Percentiles rank a stretch among this genome's conserved stretches.
Evolutionary conservation across 371 early-diverging fungal genomes (phyloP).

Genomic region (Mortierella sp.): DNA sequence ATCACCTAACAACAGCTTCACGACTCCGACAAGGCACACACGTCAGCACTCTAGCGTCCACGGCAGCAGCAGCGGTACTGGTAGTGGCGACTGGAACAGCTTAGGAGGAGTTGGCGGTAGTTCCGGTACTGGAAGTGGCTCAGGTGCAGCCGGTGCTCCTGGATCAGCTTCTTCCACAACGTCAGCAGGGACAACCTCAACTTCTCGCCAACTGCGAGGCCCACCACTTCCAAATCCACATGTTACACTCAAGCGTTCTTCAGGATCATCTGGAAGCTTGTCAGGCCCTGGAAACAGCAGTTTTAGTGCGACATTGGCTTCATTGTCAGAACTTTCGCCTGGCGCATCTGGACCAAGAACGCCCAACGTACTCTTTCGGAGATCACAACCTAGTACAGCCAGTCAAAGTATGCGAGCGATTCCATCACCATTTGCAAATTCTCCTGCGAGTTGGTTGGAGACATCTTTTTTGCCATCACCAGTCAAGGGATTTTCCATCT

Average conservation of each 20-base stretch:
- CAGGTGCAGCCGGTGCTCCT: slow-evolving; percentile 2
- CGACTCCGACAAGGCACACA: slow-evolving; percentile 33
- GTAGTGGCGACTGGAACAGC: slow-evolving; percentile 11
- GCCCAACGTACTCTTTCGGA: slow-evolving; percentile 12
- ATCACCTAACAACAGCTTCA: slow-evolving; percentile 26
- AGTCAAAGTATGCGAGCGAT: slow-evolving; percentile 42
- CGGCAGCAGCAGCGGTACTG: slow-evolving; percentile 8
- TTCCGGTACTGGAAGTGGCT: not conserved
- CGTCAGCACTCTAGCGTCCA: slow-evolving; percentile 10
- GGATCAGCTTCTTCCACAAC: slow-evolving; percentile 34
- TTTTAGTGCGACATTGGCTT: slow-evolving; percentile 19
- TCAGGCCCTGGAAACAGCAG: slow-evolving; percentile 18
- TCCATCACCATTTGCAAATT: slow-evolving; percentile 45
- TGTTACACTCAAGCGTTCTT: slow-evolving; percentile 21
- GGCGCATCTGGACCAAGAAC: slow-evolving; percentile 31
- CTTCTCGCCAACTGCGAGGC: slow-evolving; percentile 35
- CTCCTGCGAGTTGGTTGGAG: slow-evolving; percentile 40
- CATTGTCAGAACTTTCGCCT: slow-evolving; percentile 38
- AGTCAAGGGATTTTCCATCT: slow-evolving; percentile 8
- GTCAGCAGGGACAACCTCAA: slow-evolving; percentile 10
- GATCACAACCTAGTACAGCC: slow-evolving; percentile 14
- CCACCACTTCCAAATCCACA: slow-evolving; percentile 34
- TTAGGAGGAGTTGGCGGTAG: slow-evolving; percentile 4
- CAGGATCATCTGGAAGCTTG: slow-evolving; percentile 31
- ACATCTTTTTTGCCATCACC: slow-evolving; percentile 29